A percentile compares a stretch with the other conserved stretches of the same genome.
These are phyloP conservation scores for Chimonanthus salicifolius DNA, from an alignment of 164 flowering plant genomes.

Conservation along the genomic window DNA sequence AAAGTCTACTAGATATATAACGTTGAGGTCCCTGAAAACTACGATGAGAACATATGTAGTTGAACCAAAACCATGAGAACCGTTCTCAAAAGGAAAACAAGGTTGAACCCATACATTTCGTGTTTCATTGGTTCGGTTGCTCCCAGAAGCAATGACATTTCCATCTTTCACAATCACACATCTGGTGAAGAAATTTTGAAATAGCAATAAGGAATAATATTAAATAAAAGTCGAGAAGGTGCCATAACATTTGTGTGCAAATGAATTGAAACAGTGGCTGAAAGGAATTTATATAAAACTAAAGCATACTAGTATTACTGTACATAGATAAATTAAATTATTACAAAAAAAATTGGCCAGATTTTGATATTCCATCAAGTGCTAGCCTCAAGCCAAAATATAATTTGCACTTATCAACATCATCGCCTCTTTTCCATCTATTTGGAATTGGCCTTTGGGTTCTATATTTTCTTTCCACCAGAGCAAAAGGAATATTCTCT, in stretches of 20 bases:
- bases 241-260: neutral
- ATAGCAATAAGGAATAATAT: neutral
- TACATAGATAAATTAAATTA: too few species aligned
- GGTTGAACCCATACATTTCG: constrained; percentile 48
- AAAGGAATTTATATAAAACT: neutral
- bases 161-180: constrained; percentile 78
- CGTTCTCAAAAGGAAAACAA: neutral
- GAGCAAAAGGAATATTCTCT: too few species aligned
- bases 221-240: neutral
- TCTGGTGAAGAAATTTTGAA: constrained; percentile 24
- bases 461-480: too few species aligned
- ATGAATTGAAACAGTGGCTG: neutral
- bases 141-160: constrained; percentile 66
- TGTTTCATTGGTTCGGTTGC: constrained; percentile 82
- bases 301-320: neutral
- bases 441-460: too few species aligned
- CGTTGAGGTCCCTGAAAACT: neutral
- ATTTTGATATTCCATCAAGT: neutral
- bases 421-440: too few species aligned
- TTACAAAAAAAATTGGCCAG: too few species aligned
- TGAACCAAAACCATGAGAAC: neutral
- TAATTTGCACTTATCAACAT: too few species aligned
- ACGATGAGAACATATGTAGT: neutral
- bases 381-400: too few species aligned
- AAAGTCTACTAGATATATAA: neutral